phyloP scores from a whole-genome alignment of 163 green algal species.

The Chlorella variabilis region DNA sequence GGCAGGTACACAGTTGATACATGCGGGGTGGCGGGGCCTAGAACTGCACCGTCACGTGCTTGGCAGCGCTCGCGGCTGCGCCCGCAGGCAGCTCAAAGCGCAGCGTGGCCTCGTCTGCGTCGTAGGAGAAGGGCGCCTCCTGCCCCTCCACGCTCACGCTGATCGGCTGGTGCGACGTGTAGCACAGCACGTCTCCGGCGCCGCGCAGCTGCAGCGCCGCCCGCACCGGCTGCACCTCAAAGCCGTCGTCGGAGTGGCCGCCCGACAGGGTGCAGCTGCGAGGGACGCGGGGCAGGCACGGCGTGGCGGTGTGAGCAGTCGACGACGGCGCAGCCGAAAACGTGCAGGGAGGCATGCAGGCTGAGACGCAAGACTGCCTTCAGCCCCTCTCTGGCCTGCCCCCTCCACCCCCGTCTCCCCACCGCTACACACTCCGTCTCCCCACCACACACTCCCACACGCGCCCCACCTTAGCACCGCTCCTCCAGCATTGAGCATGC shows the following conservation, averaged over 20 bases:
- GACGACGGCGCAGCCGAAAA: background rate
- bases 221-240: constrained; percentile 14
- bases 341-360: too few relatives aligned
- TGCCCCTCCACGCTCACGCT: constrained; percentile 5
- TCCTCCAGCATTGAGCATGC: constrained; percentile 83
- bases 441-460: too few relatives aligned
- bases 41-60: constrained; percentile 1
- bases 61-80: background rate
- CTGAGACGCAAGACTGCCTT: too few relatives aligned
- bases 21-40: too few relatives aligned
- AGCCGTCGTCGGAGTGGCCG: constrained; percentile 22
- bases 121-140: constrained; percentile 12
- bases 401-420: too few relatives aligned
- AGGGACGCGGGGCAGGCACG: background rate
- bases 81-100: constrained; percentile 14
- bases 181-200: constrained; percentile 72
- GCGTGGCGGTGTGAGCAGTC: background rate
- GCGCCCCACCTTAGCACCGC: constrained; percentile 60
- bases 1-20: too few relatives aligned
- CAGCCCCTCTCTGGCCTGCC: too few relatives aligned
- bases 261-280: constrained; percentile 12
- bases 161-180: constrained; percentile 4
- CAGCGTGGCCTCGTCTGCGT: background rate
- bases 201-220: constrained; percentile 68
- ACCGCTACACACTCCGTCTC: too few relatives aligned